Base-by-base conservation (phyloP, 176 grass and related monocot species). In the Rhynchospora breviuscula region DNA sequence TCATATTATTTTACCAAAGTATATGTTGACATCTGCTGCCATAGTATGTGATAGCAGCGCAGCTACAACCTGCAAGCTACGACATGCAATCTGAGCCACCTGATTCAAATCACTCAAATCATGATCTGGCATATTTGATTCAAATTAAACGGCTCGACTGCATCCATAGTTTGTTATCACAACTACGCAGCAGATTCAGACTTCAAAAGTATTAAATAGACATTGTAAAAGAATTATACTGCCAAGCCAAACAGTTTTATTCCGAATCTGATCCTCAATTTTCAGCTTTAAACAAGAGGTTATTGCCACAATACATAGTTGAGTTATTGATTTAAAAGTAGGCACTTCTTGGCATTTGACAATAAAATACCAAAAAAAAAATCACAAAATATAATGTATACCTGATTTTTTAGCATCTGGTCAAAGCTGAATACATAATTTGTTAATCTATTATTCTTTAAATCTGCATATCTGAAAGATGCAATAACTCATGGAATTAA, bases 351-450 rank as follows among this genome's bases (percentile, higher is more conserved):
- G 21, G 21, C 26, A 52, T 64, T 52, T 49, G 52, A 81, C 52
- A 43, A 68, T n/a, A 81, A n/a, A 10, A 71, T 14, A 54, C 2
- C 17, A 25, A 10, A 44, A 67, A 21, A 52, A 0, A 44, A 25
- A 67, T 3, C 10, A 54, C 48, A 59, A 73, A 49, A 80, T 17
- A 6, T 22, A 18, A 8, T 25, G 46, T 33, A 58, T 90, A 98
- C 95, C 95, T 98, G 92, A 87, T 95, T 90, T 23, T 87, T 98
- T 67, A 98, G 83, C 95, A 98, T 98, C 73, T 95, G 95, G 65
- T 98, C 95, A 87, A 93, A 98, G 87, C 87, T 95, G 79, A 98
- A 95, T 85, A 84, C 91, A 85, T 98, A 98, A 87, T 98, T 95
- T 43, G 95, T 98, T 76, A 91, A 84, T 12, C 95, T 85, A 86